Base-by-base conservation (phyloP, 805 yeast genomes). In the Saccharomycopsis javanensis region DNA sequence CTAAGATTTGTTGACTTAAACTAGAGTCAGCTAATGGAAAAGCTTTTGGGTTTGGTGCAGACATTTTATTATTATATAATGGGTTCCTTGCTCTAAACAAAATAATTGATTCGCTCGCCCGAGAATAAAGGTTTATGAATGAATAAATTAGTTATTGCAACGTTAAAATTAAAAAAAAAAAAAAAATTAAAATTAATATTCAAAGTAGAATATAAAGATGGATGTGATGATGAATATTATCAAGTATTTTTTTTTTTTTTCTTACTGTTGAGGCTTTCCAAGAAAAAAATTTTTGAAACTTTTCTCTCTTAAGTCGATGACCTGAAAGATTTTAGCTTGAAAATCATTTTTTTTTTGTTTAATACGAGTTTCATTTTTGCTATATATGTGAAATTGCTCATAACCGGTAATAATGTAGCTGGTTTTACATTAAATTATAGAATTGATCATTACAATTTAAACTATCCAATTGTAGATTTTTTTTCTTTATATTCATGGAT, bases 1-100 rank as follows among this genome's bases (percentile, higher is more conserved):
- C 98, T 71, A 94, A 82, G 75, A 94, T 92, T 78, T 92, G 97
- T 79, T 94, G 97, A 65, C 96, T 79, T 68, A 95, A 81, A 66
- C 85, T 90, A 64, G 96, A 85, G 73, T 94, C 98, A 69, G 99
- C 97, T 71, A 94, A 82, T 72, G 99, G 99, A 79, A 94, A 94
- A 64, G 99, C 99, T 75, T 91, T 88, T 75, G 97, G 96, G 83
- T 92, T 92, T 76, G 95, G 89, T 64, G 89, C 80, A 72, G 92
- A 85, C 92, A 86, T 88, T 58, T 48, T 69, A 46, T 35, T 46
- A 10, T 20, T 15, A 35, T 6, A 11, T 20, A 53, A 62, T 63
- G 70, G 81, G 81, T 73, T 78, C 82, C 82, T 78, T 78, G 82
- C 82, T 42, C 15, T 42, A 42, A 42, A 42, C 28, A 42, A 42